Evolutionary conservation across 2,329 filamentous ascomycete genomes (phyloP).

Genomic region (Talaromyces funiculosus): DNA sequence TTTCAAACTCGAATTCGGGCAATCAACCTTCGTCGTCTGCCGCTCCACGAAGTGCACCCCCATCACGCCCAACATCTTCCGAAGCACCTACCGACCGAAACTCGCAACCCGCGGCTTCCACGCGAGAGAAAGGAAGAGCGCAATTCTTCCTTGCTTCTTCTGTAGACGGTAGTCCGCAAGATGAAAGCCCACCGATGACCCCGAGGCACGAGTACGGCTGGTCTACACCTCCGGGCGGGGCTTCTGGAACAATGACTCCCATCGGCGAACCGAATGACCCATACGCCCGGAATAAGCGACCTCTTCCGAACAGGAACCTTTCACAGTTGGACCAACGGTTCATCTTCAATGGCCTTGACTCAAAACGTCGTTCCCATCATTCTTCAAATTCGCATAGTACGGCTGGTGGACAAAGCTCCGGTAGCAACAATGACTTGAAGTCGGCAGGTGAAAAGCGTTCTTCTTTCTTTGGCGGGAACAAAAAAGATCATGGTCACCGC

Average conservation of each 20-base stretch:
- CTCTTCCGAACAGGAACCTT: conserved; percentile 60
- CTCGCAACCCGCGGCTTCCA: conserved; percentile 38
- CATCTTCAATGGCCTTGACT: conserved; percentile 72
- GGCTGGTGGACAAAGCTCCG: background rate
- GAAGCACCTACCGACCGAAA: conserved; percentile 38
- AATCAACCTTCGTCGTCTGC: conserved; percentile 22
- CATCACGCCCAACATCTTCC: conserved; percentile 37
- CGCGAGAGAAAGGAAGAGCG: conserved; percentile 42
- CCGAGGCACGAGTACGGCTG: conserved; percentile 43
- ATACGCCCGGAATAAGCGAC: conserved; percentile 75
- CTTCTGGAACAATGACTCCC: conserved; percentile 71
- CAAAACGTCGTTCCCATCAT: conserved; percentile 55
- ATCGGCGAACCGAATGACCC: conserved; percentile 76
- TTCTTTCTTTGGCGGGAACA: conserved; percentile 48
- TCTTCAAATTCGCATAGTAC: conserved; percentile 17
- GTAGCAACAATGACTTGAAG: background rate
- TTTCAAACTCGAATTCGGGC: conserved; percentile 33
- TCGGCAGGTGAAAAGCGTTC: conserved; percentile 45
- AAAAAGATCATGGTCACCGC: conserved; percentile 40
- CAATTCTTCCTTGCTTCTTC: conserved; percentile 53
- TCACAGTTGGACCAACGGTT: conserved; percentile 73
- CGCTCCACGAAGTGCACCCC: conserved; percentile 30
- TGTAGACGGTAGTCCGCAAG: conserved; percentile 49
- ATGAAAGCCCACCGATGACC: conserved; percentile 59
- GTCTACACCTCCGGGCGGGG: conserved; percentile 45